These are phyloP conservation scores for Boletus patriciae DNA, from an alignment of 768 basidiomycete species.

Conservation along the genomic window DNA sequence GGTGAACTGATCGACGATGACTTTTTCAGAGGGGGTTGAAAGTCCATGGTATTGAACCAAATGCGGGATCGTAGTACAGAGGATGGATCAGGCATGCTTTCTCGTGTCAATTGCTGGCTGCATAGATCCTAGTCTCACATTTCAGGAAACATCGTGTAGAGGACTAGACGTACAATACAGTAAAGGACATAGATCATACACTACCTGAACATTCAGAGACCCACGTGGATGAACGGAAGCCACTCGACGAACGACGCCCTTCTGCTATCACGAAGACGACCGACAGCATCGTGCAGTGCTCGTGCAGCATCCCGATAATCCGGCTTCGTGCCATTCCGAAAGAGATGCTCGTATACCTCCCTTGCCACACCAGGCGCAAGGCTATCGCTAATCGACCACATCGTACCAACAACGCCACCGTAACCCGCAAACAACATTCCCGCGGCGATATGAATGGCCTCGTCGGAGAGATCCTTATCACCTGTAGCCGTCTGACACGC, in stretches of 20 bases:
- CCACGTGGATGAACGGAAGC: not conserved
- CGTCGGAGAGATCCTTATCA: slow-evolving; percentile 33
- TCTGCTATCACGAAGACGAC: not conserved
- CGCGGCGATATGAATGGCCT: slow-evolving; percentile 43
- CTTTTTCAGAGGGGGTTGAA: slow-evolving; percentile 26
- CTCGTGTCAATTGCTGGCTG: not conserved
- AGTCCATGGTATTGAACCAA: slow-evolving; percentile 44
- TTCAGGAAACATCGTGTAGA: not conserved
- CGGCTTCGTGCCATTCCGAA: not conserved
- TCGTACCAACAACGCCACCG: slow-evolving; percentile 40
- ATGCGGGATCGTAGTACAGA: slow-evolving; percentile 14
- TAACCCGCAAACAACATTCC: slow-evolving; percentile 39
- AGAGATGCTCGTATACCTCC: slow-evolving; percentile 30
- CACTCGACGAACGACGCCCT: not conserved
- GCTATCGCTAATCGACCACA: slow-evolving; percentile 44
- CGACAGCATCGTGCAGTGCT: slow-evolving; percentile 4
- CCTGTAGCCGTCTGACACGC: slow-evolving; percentile 47
- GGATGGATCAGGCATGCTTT: not conserved
- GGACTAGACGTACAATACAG: not conserved
- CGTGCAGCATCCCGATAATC: not conserved
- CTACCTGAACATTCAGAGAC: not conserved
- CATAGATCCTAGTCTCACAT: not conserved
- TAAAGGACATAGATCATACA: not conserved
- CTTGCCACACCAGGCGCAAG: slow-evolving; percentile 36
- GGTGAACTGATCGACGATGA: not conserved